Percentiles rank a stretch among this genome's conserved stretches.
Evolutionary conservation across 2,329 filamentous ascomycete genomes (phyloP).

Genomic region (Amylocarpus encephaloides): DNA sequence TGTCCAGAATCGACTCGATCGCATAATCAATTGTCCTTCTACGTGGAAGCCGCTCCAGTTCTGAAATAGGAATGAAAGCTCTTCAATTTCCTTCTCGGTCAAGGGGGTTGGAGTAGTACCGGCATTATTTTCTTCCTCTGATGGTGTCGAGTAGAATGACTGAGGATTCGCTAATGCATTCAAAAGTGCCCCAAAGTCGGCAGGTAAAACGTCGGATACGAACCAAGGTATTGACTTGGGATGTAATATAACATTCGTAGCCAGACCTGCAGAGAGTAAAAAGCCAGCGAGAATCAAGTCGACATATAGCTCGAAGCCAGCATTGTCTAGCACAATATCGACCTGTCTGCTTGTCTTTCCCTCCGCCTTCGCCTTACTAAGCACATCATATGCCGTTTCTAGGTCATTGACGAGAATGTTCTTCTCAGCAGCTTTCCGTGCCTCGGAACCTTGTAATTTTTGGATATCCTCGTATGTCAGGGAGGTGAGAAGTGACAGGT

Average conservation of each 20-base stretch:
- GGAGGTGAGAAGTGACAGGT: conserved; percentile 83
- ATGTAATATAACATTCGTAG: conserved; percentile 80
- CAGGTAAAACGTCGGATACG: conserved; percentile 86
- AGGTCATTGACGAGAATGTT: conserved; percentile 92
- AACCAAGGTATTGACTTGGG: conserved; percentile 98
- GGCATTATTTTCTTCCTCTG: conserved; percentile 57
- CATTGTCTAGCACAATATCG: conserved; percentile 94
- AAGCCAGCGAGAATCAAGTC: conserved; percentile 90
- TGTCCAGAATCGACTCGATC: conserved; percentile 90
- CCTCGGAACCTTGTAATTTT: conserved; percentile 84
- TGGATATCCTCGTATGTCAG: conserved; percentile 94
- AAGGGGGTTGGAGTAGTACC: conserved; percentile 55
- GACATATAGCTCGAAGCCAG: conserved; percentile 94
- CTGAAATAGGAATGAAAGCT: conserved; percentile 71
- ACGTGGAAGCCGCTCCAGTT: conserved; percentile 76
- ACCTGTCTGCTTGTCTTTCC: conserved; percentile 67
- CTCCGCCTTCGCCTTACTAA: conserved; percentile 58
- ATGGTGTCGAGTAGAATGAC: conserved; percentile 68
- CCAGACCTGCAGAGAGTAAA: conserved; percentile 74
- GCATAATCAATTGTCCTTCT: conserved; percentile 75
- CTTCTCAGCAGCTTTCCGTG: conserved; percentile 78
- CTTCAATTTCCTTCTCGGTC: conserved; percentile 57
- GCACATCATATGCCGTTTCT: conserved; percentile 59
- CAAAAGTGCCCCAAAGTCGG: conserved; percentile 78
- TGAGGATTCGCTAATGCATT: conserved; percentile 72